phyloP scores from a whole-genome alignment of 1,284 basidiomycete species.

The Puccinia hordei region DNA sequence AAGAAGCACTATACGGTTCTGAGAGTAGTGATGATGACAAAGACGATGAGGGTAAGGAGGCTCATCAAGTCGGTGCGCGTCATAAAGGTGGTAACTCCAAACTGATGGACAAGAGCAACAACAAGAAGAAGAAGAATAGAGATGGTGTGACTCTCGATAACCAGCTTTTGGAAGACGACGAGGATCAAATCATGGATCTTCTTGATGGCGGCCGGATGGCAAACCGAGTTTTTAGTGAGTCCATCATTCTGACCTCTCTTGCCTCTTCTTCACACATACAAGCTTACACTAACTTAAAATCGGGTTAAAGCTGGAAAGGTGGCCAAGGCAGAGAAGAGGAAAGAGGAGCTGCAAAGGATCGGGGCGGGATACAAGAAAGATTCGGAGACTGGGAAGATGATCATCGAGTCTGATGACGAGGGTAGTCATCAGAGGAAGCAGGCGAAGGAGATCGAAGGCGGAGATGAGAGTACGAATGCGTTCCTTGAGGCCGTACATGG shows the following conservation, averaged over 20 bases:
- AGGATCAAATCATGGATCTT: slow-evolving; percentile 94
- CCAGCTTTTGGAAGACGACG: slow-evolving; percentile 75
- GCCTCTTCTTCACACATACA: not conserved
- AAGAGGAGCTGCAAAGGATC: slow-evolving; percentile 62
- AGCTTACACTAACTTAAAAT: not conserved
- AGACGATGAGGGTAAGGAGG: slow-evolving; percentile 59
- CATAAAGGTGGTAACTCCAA: slow-evolving; percentile 59
- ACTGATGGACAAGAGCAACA: slow-evolving; percentile 51
- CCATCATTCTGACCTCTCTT: slow-evolving; percentile 24
- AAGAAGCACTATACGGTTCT: slow-evolving; percentile 91
- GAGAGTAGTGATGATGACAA: slow-evolving; percentile 72
- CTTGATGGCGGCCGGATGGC: slow-evolving; percentile 72
- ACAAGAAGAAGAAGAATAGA: slow-evolving; percentile 54
- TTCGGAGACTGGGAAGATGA: slow-evolving; percentile 79
- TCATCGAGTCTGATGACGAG: slow-evolving; percentile 67
- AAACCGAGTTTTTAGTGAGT: slow-evolving; percentile 74
- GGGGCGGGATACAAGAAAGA: slow-evolving; percentile 84
- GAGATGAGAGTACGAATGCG: slow-evolving; percentile 73
- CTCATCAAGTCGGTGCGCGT: slow-evolving; percentile 57
- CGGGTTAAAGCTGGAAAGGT: slow-evolving; percentile 26
- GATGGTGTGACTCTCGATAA: slow-evolving; percentile 61
- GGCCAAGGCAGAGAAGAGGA: slow-evolving; percentile 63
- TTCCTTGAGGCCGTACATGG: slow-evolving; percentile 80
- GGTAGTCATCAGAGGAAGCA: slow-evolving; percentile 36
- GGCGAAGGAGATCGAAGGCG: slow-evolving; percentile 53